Percentiles rank a stretch among this genome's conserved stretches.
phyloP scores from a whole-genome alignment of 805 yeast genomes.

The Metschnikowia corniflorae region DNA sequence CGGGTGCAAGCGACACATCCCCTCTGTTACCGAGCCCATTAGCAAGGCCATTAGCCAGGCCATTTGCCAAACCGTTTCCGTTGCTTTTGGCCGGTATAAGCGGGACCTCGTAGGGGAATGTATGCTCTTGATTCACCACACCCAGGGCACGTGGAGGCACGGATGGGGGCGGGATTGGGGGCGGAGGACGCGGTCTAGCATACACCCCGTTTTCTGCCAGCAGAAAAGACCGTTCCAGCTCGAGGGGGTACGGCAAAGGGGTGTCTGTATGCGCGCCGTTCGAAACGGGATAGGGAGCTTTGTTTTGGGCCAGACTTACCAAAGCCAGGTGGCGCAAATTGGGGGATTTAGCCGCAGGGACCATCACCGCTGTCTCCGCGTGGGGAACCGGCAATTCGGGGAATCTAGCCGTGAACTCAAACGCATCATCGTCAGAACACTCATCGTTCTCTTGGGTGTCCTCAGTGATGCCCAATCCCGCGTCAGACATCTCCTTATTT shows the following conservation, averaged over 20 bases:
- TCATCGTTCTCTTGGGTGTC: neutral
- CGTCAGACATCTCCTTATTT: slow-evolving; percentile 5
- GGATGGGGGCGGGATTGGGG: neutral
- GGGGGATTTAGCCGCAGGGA: neutral
- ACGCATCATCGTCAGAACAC: slow-evolving; percentile 8
- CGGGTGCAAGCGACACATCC: neutral
- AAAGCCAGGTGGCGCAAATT: neutral
- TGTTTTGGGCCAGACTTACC: neutral
- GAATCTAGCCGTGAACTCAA: slow-evolving; percentile 13
- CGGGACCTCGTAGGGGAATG: too few relatives aligned
- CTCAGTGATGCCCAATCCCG: neutral
- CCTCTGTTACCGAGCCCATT: too few relatives aligned
- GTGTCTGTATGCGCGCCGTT: neutral
- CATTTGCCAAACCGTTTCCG: neutral
- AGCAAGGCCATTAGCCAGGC: too few relatives aligned
- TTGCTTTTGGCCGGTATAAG: too few relatives aligned
- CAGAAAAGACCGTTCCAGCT: neutral
- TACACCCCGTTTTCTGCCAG: neutral
- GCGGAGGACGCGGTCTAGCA: neutral
- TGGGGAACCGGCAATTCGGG: slow-evolving; percentile 10
- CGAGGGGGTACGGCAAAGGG: slow-evolving; percentile 2
- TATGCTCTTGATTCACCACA: too few relatives aligned
- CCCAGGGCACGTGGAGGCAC: too few relatives aligned
- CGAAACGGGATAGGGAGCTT: slow-evolving; percentile 2
- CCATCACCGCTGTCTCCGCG: neutral